A percentile compares a stretch with the other conserved stretches of the same genome.
These are phyloP conservation scores for Oemleria cerasiformis DNA, from an alignment of 306 rosid species.

Conservation along the genomic window DNA sequence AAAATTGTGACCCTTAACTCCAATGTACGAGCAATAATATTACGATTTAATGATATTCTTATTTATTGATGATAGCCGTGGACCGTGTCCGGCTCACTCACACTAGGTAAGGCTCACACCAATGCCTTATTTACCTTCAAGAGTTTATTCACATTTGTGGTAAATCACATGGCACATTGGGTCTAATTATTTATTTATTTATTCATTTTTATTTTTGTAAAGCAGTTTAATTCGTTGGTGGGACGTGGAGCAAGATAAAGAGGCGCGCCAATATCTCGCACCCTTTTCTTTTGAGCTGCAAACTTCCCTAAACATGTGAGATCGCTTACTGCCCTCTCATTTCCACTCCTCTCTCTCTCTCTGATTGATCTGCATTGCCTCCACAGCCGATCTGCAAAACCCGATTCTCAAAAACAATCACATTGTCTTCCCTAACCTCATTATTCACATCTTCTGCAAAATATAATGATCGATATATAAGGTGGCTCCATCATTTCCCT, in stretches of 20 bases:
- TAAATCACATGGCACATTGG: background rate
- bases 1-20: background rate
- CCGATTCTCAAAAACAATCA: conserved; percentile 10
- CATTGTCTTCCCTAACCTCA: conserved; percentile 1
- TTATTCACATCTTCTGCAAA: background rate
- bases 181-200: background rate
- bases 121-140: background rate
- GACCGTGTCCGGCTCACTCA: background rate
- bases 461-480: background rate
- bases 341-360: conserved; percentile 38
- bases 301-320: conserved; percentile 38
- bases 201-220: conserved; percentile 14
- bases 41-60: too few species aligned
- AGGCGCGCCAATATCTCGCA: conserved; percentile 65
- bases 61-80: background rate
- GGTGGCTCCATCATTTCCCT: background rate
- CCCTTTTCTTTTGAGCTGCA: conserved; percentile 30
- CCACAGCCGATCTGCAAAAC: conserved; percentile 14
- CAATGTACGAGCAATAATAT: background rate
- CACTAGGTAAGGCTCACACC: background rate
- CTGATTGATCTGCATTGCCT: conserved; percentile 17
- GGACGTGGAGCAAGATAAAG: conserved; percentile 40
- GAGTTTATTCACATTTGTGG: background rate
- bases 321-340: conserved; percentile 56
- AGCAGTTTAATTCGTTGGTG: conserved; percentile 12